phyloP scores from a whole-genome alignment of 164 flowering plant species.

The Tinospora cordifolia region DNA sequence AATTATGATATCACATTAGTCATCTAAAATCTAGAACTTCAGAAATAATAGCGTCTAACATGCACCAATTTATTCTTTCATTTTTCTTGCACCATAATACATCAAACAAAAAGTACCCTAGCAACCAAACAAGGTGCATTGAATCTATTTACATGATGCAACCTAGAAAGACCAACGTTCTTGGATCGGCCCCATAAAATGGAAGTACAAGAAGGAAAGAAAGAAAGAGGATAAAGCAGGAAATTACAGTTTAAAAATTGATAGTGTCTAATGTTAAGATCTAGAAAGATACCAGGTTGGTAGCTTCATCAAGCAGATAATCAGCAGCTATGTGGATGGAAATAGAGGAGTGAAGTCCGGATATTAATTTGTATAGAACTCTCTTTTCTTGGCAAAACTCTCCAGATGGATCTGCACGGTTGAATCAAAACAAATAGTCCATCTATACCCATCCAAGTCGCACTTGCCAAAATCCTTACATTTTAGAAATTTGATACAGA shows the following conservation, averaged over 20 bases:
- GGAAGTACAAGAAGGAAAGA: background rate
- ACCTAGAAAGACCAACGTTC: background rate
- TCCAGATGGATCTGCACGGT: slow-evolving; percentile 61
- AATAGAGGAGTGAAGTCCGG: slow-evolving; percentile 91
- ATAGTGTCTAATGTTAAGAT: background rate
- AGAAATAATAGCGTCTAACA: background rate
- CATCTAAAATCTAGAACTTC: background rate
- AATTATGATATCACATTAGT: background rate
- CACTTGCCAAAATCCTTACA: background rate
- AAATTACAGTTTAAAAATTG: background rate
- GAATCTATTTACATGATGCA: background rate
- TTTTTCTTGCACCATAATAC: background rate
- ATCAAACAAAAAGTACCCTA: background rate
- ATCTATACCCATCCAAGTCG: background rate
- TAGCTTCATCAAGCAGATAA: slow-evolving; percentile 79
- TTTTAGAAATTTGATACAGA: background rate
- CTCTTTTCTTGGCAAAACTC: slow-evolving; percentile 75
- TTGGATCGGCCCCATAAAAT: background rate
- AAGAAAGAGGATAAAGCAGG: background rate
- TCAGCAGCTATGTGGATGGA: slow-evolving; percentile 84
- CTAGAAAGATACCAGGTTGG: slow-evolving; percentile 26
- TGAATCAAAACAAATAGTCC: background rate
- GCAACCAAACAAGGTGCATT: background rate
- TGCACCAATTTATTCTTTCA: background rate
- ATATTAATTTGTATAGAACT: slow-evolving; percentile 77